Conservation (phyloP, 768 basidiomycete genomes). For the Mrakia frigida region DNA sequence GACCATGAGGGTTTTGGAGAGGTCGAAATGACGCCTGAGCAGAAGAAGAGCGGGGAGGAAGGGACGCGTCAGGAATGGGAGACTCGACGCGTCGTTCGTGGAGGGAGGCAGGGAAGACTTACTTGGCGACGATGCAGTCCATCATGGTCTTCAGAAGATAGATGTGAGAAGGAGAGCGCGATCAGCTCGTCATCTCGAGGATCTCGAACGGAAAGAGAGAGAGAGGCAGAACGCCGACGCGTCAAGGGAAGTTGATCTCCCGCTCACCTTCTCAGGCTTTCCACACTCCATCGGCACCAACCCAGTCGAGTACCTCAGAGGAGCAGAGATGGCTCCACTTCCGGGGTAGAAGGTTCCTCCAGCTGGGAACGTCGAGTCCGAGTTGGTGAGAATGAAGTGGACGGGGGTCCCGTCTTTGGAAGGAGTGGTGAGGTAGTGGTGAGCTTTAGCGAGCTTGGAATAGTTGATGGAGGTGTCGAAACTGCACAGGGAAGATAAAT, state of each 20-base stretch:
- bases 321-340: constrained; percentile 74
- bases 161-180: not conserved
- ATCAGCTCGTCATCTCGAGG: constrained; percentile 44
- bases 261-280: constrained; percentile 44
- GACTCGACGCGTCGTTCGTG: not conserved
- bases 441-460: constrained; percentile 88
- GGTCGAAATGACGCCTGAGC: constrained; percentile 75
- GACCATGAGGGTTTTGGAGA: constrained; percentile 82
- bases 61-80: not conserved
- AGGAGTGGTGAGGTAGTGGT: constrained; percentile 53
- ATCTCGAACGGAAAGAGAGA: not conserved
- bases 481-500: not conserved
- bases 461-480: constrained; percentile 51
- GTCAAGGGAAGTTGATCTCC: too few species aligned
- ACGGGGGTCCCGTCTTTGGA: constrained; percentile 51
- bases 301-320: constrained; percentile 66
- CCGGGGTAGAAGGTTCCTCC: constrained; percentile 73
- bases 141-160: constrained; percentile 61
- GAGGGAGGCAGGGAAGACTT: constrained; percentile 32
- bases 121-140: constrained; percentile 82
- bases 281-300: constrained; percentile 52
- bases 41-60: not conserved
- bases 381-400: constrained; percentile 83
- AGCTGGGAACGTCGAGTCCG: constrained; percentile 81
- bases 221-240: too few species aligned